phyloP scores from a whole-genome alignment of 2,329 filamentous ascomycete species.

The Balansia obtecta region DNA sequence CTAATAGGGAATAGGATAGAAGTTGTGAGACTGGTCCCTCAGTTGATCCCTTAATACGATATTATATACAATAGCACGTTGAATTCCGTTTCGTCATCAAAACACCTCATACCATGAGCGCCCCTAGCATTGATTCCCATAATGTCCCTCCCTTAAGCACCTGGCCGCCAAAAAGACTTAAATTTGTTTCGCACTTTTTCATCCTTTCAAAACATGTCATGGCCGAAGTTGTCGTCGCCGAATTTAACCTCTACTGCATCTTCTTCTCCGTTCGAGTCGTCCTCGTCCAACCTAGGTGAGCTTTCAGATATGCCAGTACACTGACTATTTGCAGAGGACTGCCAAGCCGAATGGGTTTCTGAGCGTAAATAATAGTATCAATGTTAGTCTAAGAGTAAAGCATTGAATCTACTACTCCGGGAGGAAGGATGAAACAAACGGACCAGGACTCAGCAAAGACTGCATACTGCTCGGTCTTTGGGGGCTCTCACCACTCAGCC shows the following conservation, averaged over 20 bases:
- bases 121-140: background rate
- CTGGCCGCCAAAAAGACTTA: background rate
- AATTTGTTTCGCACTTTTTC: background rate
- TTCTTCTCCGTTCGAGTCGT: conserved; percentile 2
- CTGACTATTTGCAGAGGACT: conserved; percentile 1
- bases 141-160: background rate
- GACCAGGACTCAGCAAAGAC: conserved; percentile 1
- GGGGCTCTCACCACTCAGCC: background rate
- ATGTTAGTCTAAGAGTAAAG: background rate
- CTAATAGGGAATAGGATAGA: no score
- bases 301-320: conserved; percentile 1
- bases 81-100: background rate
- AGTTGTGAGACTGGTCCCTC: background rate
- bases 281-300: background rate
- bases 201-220: background rate
- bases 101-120: background rate
- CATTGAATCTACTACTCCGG: no score
- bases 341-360: background rate
- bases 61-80: background rate
- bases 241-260: background rate
- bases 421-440: background rate
- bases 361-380: background rate
- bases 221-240: background rate
- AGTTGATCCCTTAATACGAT: background rate
- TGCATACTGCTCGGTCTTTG: background rate